Base-by-base conservation (phyloP, 768 basidiomycete species). In the Symmetrospora coprosmae region DNA sequence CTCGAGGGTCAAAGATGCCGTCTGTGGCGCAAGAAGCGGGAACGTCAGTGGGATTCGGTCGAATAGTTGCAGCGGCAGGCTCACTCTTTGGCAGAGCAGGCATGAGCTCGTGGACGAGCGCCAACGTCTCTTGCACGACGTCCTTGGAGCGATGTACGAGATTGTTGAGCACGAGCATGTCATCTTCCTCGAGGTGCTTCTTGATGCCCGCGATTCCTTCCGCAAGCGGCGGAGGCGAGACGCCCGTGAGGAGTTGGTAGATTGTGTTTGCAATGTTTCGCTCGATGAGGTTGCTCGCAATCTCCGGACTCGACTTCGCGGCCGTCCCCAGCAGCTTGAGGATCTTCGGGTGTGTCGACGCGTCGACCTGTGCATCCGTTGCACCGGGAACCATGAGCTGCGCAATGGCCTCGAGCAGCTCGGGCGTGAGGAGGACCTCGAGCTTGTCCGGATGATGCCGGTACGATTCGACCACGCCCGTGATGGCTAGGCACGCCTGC, bases 91-190 rank as follows among this genome's bases (percentile, higher is more conserved):
- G 87, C 37, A 91, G 73, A 8, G 94, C 88, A 0, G 94, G 94
- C 73, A 99, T 80, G 14, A 99, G 75, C 71, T 99, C 94, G 23
- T 86, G 85, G 33, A 92, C 76, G 37, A 97, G 78, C 64, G 84
- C 84, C 35, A 99, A 75, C 0, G 87, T 83, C 73, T 99, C 94
- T 73, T 96, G 91, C 4, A 97, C 81, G 71, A 96, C 91, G 62
- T 99, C 94, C 74, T 97, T 97, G 3, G 94, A 86, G 28, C 90
- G 79, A 72, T 96, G 90, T 0, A 89, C 89, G 43, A 99, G 75
- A 71, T 92, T 97, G 74, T 97, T 87, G 83, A 96, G 87, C 27
- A 99, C 88, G 6, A 88, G 85, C 87, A 97, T 90, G 70, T 96
- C 91, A 17, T 87, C 89, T 70, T 84, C 81, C 61, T 83, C 65